These are phyloP conservation scores for Citropsis articulata DNA, from an alignment of 345 rosid genomes.

Conservation along the genomic window DNA sequence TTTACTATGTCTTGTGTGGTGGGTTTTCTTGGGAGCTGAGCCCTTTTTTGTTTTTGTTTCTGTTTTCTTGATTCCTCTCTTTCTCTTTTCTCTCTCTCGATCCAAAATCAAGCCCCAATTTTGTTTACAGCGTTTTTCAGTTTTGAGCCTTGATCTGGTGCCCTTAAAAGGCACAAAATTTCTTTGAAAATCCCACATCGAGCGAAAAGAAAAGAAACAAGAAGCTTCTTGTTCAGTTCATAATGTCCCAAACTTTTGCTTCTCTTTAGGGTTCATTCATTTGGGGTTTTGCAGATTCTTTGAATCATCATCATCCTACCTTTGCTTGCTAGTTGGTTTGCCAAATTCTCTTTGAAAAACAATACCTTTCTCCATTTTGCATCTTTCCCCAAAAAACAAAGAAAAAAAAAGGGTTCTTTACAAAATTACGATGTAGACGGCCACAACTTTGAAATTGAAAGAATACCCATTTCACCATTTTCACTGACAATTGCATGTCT, in stretches of 20 bases:
- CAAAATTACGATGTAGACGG: slow-evolving; percentile 16
- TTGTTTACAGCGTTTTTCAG: slow-evolving; percentile 9
- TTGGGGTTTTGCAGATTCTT: slow-evolving; percentile 4
- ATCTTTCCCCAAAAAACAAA: slow-evolving; percentile 1
- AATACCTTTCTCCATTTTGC: slow-evolving; percentile 6
- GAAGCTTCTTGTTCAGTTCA: slow-evolving; percentile 11
- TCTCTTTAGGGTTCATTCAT: slow-evolving; percentile 7
- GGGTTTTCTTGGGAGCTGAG: slow-evolving; percentile 33
- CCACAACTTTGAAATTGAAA: slow-evolving; percentile 28
- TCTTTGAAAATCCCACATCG: slow-evolving; percentile 3
- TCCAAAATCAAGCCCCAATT: slow-evolving; percentile 12
- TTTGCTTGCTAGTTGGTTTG: slow-evolving; percentile 1
- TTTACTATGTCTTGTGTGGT: slow-evolving; percentile 9
- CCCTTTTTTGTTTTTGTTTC: background rate
- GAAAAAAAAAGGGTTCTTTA: slow-evolving; percentile 21
- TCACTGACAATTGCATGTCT: slow-evolving; percentile 12
- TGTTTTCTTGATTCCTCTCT: slow-evolving; percentile 5
- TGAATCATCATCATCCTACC: background rate
- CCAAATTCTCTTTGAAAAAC: slow-evolving; percentile 1
- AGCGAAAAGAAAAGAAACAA: background rate
- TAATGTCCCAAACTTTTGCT: slow-evolving; percentile 18
- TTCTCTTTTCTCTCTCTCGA: slow-evolving; percentile 24
- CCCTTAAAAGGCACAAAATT: slow-evolving; percentile 18
- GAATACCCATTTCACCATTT: slow-evolving; percentile 21
- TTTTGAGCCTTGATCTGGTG: slow-evolving; percentile 32